Conservation (phyloP, 331 rosid species). For the Pyracantha coccinea region DNA sequence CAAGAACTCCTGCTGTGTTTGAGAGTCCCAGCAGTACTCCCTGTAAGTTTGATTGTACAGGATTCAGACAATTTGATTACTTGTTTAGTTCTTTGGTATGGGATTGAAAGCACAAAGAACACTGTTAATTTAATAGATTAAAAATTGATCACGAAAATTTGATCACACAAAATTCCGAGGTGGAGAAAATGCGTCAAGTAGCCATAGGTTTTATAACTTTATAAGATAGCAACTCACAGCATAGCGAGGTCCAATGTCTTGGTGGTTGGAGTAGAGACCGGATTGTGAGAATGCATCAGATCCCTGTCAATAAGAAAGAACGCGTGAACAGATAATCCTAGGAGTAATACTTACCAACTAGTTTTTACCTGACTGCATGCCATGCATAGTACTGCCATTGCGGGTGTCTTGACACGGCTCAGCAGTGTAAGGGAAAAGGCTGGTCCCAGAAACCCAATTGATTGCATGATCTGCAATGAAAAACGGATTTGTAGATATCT, state of each 20-base stretch:
- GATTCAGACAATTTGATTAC: not conserved
- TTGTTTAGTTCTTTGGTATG: not conserved
- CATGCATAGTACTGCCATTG: constrained; percentile 87
- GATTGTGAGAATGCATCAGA: constrained; percentile 94
- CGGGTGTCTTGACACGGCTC: constrained; percentile 65
- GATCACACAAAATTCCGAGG: not conserved
- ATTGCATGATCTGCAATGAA: constrained; percentile 82
- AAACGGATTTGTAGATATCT: constrained; percentile 2
- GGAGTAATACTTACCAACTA: not conserved
- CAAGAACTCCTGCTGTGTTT: constrained; percentile 93
- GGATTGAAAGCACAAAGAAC: not conserved
- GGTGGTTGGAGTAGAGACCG: constrained; percentile 89
- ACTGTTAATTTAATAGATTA: too few species aligned
- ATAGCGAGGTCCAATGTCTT: constrained; percentile 95
- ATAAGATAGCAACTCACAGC: constrained; percentile 57
- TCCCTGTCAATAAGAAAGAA: constrained; percentile 29
- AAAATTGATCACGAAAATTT: not conserved
- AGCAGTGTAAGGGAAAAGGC: constrained; percentile 85
- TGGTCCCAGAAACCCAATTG: constrained; percentile 88
- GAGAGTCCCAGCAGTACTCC: constrained; percentile 87
- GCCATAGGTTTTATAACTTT: not conserved
- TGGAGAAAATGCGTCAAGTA: not conserved
- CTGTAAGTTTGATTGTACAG: constrained; percentile 22
- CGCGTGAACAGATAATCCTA: not conserved
- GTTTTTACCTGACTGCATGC: constrained; percentile 89